Conservation (phyloP, 2,329 filamentous ascomycete species). For the Alternaria atra region DNA sequence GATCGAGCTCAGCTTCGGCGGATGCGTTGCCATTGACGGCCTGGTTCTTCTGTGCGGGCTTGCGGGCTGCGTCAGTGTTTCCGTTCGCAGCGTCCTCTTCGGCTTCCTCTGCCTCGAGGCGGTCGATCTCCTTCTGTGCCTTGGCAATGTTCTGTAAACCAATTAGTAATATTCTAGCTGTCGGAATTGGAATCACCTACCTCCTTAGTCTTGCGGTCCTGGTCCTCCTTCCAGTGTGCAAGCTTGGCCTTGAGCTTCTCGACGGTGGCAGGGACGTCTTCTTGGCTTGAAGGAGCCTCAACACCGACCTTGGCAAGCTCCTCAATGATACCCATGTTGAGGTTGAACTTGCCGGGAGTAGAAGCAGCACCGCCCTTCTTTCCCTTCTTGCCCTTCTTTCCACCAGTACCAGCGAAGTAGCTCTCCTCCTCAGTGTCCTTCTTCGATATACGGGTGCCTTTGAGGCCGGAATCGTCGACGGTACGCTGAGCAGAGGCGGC, state of each 20-base stretch:
- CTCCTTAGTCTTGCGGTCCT: slow-evolving; percentile 87
- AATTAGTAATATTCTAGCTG: slow-evolving; percentile 19
- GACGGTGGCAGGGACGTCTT: slow-evolving; percentile 78
- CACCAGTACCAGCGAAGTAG: slow-evolving; percentile 76
- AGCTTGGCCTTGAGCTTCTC: slow-evolving; percentile 96
- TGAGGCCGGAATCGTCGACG: slow-evolving; percentile 83
- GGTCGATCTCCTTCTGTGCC: slow-evolving; percentile 93
- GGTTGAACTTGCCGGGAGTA: slow-evolving; percentile 73
- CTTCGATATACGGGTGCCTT: slow-evolving; percentile 82
- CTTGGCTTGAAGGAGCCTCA: slow-evolving; percentile 85
- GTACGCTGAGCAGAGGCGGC: slow-evolving; percentile 79
- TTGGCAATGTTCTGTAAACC: slow-evolving; percentile 85
- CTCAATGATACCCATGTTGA: slow-evolving; percentile 90
- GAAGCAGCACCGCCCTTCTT: slow-evolving; percentile 76
- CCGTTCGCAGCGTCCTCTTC: slow-evolving; percentile 56
- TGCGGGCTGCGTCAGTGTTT: slow-evolving; percentile 65
- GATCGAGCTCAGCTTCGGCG: slow-evolving; percentile 62
- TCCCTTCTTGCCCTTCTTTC: slow-evolving; percentile 89
- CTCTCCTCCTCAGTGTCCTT: slow-evolving; percentile 91
- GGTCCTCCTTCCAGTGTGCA: slow-evolving; percentile 88
- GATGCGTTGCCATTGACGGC: slow-evolving; percentile 62
- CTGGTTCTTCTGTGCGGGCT: slow-evolving; percentile 61
- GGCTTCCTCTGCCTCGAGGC: slow-evolving; percentile 76
- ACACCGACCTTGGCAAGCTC: slow-evolving; percentile 85
- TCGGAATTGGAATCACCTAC: slow-evolving; percentile 63